Percentiles rank a stretch among this genome's conserved stretches.
Evolutionary conservation across 352 stramenopile species (phyloP).

Genomic region (Globisporangium canariense): DNA sequence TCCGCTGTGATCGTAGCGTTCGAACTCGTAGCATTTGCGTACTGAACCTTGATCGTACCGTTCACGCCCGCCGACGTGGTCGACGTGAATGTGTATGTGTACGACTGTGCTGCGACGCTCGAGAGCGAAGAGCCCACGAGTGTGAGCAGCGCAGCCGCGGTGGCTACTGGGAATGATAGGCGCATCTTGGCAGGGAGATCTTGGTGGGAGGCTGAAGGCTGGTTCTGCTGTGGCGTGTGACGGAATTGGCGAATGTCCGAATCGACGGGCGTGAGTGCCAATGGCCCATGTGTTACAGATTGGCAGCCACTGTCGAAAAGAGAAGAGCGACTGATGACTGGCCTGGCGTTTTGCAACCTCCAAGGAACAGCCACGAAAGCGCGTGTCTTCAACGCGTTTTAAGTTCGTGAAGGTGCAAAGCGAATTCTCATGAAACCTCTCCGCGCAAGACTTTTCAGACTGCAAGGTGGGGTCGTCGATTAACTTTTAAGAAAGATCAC

Average conservation of each 20-base stretch:
- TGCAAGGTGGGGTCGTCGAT: too few relatives aligned
- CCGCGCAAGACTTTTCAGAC: too few relatives aligned
- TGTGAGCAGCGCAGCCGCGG: not conserved
- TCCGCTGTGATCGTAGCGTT: conserved; percentile 30
- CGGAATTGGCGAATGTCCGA: not conserved
- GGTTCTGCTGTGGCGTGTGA: not conserved
- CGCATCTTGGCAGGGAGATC: not conserved
- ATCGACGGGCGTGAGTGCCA: too few relatives aligned
- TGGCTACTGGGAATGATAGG: not conserved
- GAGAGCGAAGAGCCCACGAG: not conserved
- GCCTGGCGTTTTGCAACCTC: too few relatives aligned
- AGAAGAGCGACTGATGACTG: too few relatives aligned
- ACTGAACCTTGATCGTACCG: conserved; percentile 37
- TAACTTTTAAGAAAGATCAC: too few relatives aligned
- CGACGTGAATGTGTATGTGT: conserved; percentile 43
- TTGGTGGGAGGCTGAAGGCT: not conserved
- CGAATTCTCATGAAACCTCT: too few relatives aligned
- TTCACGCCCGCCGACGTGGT: conserved; percentile 27
- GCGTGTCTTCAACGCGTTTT: too few relatives aligned
- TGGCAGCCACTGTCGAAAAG: too few relatives aligned
- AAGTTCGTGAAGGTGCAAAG: too few relatives aligned
- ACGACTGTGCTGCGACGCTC: conserved; percentile 20
- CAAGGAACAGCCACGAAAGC: too few relatives aligned
- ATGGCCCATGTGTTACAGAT: too few relatives aligned
- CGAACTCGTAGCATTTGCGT: conserved; percentile 12